Base-by-base conservation (phyloP, 2,329 filamentous ascomycete genomes). In the Coniochaeta hoffmannii region DNA sequence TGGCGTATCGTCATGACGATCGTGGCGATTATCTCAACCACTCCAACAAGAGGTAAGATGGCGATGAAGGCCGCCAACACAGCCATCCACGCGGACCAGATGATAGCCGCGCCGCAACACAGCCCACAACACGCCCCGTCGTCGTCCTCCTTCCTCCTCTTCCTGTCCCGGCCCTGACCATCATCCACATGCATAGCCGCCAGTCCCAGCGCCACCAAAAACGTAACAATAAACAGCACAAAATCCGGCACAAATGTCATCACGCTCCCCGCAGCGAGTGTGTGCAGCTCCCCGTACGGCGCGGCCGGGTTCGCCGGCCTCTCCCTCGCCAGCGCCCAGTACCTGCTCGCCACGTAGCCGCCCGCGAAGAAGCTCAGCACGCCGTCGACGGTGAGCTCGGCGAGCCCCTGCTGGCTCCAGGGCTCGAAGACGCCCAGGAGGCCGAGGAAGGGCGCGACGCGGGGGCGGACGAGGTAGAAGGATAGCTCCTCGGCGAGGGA, bases 371-470 rank as follows among this genome's bases (percentile, higher is more conserved):
- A 46, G 24, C 19, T 26, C 41, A 46, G 41, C 4, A 46, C 41
- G 41, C 41, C 41, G 41, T 46, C 41, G 41, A 46, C 41, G 41
- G 41, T 46, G 19, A 46, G 41, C 41, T 46, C 41, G 41, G 41
- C 41, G 7, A 46, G 2, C 22, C 41, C 41, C n/a, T 46, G 41
- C 41, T 46, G 41, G n/a, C 19, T 26, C 41, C 41, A 46, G 41
- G 41, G 41, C 41, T 46, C 41, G 41, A 46, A 46, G 41, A 46
- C n/a, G 41, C 41, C 41, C 15, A 46, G 24, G 41, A 46, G 12
- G 3, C 41, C 41, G 41, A 46, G 9, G 24, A 46, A 46, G 41
- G 41, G 41, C 41, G 41, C 41, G 41, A 26, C 26, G 41, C 41
- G 41, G 11, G 41, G 41, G 41, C 41, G 41, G 22, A 46, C 41